phyloP scores from a whole-genome alignment of 345 rosid genomes.

The Citrus sinensis region DNA sequence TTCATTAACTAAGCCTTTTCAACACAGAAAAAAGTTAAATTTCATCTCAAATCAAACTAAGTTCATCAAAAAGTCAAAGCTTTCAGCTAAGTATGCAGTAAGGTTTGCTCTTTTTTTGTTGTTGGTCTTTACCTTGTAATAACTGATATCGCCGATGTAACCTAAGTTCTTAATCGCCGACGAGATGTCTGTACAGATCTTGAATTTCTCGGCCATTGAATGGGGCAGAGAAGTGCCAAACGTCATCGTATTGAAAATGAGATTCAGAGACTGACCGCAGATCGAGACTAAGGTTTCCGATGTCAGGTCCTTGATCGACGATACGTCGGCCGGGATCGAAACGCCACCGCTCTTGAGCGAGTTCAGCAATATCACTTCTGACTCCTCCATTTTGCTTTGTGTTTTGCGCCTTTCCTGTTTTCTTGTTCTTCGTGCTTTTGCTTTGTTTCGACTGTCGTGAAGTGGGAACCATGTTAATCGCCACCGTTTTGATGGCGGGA shows the following conservation, averaged over 20 bases:
- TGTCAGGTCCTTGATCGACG: slow-evolving; percentile 36
- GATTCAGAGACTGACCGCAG: slow-evolving; percentile 61
- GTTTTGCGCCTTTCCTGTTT: not conserved
- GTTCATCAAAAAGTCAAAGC: not conserved
- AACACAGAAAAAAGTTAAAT: not conserved
- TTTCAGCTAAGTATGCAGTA: not conserved
- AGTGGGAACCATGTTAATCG: not conserved
- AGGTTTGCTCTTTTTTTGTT: not conserved
- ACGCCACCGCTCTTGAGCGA: slow-evolving; percentile 50
- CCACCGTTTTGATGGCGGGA: not conserved
- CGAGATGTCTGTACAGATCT: slow-evolving; percentile 59
- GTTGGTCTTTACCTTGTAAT: slow-evolving; percentile 45
- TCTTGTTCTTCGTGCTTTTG: not conserved
- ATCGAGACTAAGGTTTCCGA: slow-evolving; percentile 46
- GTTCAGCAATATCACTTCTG: slow-evolving; percentile 28
- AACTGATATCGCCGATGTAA: slow-evolving; percentile 55
- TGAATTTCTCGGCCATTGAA: slow-evolving; percentile 50
- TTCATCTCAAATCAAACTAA: not conserved
- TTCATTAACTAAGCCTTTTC: not conserved
- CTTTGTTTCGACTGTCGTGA: not conserved
- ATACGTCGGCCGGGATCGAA: slow-evolving; percentile 41
- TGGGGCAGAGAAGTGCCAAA: slow-evolving; percentile 39
- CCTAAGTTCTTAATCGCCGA: slow-evolving; percentile 55
- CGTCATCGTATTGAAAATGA: slow-evolving; percentile 35
- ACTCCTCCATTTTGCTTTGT: not conserved